Evolutionary conservation across 2,329 filamentous ascomycete genomes (phyloP).

Genomic region (Clarireedia paspali): DNA sequence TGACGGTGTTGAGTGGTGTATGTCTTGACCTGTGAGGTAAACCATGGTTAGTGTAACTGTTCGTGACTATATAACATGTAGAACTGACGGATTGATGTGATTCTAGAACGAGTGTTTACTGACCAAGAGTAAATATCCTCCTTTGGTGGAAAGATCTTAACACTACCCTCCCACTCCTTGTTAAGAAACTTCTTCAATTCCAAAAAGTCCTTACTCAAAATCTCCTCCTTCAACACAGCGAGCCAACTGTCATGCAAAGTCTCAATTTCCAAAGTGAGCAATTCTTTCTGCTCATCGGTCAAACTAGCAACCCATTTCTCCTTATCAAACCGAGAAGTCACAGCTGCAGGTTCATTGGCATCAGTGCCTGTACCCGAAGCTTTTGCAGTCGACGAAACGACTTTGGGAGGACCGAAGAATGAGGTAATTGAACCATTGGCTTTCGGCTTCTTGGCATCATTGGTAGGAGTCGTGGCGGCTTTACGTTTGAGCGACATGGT

Average conservation of each 20-base stretch:
- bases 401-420: conserved; percentile 66
- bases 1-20: conserved; percentile 81
- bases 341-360: conserved; percentile 15
- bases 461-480: conserved; percentile 39
- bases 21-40: conserved; percentile 70
- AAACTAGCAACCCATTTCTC: conserved; percentile 78
- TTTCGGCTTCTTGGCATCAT: conserved; percentile 63
- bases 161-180: conserved; percentile 63
- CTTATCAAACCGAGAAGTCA: conserved; percentile 67
- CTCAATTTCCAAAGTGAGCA: conserved; percentile 84
- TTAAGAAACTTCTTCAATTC: conserved; percentile 82
- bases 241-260: conserved; percentile 91
- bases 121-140: conserved; percentile 95
- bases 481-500: conserved; percentile 56
- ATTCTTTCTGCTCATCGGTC: conserved; percentile 69
- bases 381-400: conserved; percentile 27
- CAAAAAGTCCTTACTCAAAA: conserved; percentile 72
- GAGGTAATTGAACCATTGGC: conserved; percentile 74
- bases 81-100: background rate
- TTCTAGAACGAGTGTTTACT: conserved; percentile 17
- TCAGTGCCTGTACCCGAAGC: conserved; percentile 30
- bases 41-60: conserved; percentile 15
- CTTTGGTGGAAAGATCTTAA: conserved; percentile 78
- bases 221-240: conserved; percentile 77
- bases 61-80: background rate